These are phyloP conservation scores for Spatholobus suberectus DNA, from an alignment of 306 rosid genomes.

Conservation along the genomic window DNA sequence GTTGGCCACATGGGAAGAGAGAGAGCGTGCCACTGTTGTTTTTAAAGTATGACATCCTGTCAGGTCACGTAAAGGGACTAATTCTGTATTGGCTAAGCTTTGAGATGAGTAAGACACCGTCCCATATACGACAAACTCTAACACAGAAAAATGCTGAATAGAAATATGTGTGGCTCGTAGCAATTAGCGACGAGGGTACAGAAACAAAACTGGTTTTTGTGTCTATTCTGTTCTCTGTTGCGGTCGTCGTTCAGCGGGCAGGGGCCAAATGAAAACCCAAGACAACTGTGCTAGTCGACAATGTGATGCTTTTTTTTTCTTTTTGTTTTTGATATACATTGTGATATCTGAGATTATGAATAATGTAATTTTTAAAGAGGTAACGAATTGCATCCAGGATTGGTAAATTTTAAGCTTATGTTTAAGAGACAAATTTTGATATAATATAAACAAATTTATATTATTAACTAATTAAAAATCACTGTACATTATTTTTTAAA, in stretches of 20 bases:
- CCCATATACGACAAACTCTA: neutral
- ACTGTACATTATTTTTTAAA: no score
- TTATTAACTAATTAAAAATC: no score
- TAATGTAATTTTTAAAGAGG: neutral
- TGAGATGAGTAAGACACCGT: neutral
- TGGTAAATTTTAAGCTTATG: no score
- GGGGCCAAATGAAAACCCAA: neutral
- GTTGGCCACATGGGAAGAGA: conserved; percentile 4
- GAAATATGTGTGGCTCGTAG: neutral
- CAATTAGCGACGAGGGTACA: no score
- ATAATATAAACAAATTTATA: no score
- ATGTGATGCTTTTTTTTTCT: no score
- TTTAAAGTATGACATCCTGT: neutral
- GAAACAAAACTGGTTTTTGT: neutral
- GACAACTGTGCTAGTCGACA: neutral
- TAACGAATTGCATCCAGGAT: no score
- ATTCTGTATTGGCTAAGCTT: neutral
- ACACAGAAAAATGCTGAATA: neutral
- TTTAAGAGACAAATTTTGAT: no score
- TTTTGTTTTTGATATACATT: no score
- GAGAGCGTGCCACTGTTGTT: neutral
- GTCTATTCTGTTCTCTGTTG: neutral
- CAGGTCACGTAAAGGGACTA: neutral
- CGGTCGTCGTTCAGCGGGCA: neutral
- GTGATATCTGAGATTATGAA: neutral